A percentile compares a stretch with the other conserved stretches of the same genome.
These are phyloP conservation scores for Baeospora myosura DNA, from an alignment of 1,284 basidiomycete genomes.

Conservation along the genomic window DNA sequence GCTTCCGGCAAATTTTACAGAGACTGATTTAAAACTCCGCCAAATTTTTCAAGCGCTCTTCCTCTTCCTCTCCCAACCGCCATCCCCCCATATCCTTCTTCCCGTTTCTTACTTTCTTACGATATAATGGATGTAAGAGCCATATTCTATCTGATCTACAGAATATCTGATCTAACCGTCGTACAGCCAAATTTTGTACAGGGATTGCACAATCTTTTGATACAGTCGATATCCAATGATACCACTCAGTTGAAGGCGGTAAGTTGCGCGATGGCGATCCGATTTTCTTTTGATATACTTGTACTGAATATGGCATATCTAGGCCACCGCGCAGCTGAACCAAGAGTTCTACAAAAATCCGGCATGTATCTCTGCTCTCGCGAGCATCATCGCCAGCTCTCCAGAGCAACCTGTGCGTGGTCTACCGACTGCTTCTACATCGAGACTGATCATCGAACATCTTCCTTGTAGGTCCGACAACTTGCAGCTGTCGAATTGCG, in stretches of 20 bases:
- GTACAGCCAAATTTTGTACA: conserved; percentile 62
- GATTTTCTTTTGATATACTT: conserved; percentile 7
- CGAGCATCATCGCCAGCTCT: conserved; percentile 81
- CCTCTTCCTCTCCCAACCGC: conserved; percentile 1
- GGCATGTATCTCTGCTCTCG: conserved; percentile 86
- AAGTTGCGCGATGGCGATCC: conserved; percentile 27
- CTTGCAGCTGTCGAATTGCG: conserved; percentile 96
- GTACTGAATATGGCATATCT: conserved; percentile 6
- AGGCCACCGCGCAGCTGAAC: conserved; percentile 92
- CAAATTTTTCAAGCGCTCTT: too few relatives aligned
- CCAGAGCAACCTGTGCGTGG: conserved; percentile 63
- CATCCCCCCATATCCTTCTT: conserved; percentile 8
- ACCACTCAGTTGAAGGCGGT: conserved; percentile 85
- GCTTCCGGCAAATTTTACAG: too few relatives aligned
- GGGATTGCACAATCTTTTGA: conserved; percentile 76
- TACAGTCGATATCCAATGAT: conserved; percentile 74
- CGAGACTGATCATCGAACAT: conserved; percentile 4
- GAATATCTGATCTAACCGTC: conserved; percentile 8
- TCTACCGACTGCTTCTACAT: conserved; percentile 2
- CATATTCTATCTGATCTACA: conserved; percentile 6
- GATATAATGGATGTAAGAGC: conserved; percentile 23
- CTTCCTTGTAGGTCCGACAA: conserved; percentile 75
- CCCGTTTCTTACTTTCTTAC: conserved; percentile 15
- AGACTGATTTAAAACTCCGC: too few relatives aligned
- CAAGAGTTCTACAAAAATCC: conserved; percentile 89